Percentiles rank a stretch among this genome's conserved stretches.
Evolutionary conservation across 148 eudicot species (phyloP).

Genomic region (Rhododendron henanense): DNA sequence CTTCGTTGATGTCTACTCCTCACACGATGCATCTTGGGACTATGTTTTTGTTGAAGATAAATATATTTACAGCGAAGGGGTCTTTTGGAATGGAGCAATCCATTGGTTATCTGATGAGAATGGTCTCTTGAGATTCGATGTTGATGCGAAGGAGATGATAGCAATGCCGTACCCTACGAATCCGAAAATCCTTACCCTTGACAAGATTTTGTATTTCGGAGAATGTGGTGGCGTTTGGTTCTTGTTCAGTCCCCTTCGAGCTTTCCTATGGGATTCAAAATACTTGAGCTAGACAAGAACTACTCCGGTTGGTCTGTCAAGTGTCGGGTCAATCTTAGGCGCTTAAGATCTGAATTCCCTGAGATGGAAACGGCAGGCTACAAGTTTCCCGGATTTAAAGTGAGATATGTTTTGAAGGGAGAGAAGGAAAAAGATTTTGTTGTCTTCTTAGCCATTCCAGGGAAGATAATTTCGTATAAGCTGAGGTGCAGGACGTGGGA

Average conservation of each 20-base stretch:
- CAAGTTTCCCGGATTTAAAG: background rate
- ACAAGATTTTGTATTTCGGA: background rate
- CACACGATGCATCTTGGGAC: background rate
- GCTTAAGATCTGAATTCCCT: background rate
- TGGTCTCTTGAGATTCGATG: background rate
- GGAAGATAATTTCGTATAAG: background rate
- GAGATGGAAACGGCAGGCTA: background rate
- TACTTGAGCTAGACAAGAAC: background rate
- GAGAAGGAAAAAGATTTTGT: no score
- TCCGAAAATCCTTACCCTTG: background rate
- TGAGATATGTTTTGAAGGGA: no score
- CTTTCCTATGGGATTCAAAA: background rate
- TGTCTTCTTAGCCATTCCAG: background rate
- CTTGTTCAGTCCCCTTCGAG: background rate
- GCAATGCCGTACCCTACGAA: background rate
- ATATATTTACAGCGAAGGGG: background rate
- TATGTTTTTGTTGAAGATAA: background rate
- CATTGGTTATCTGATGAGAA: background rate
- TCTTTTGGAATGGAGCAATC: background rate
- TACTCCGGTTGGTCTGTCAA: background rate
- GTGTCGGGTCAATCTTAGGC: background rate
- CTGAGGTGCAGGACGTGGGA: background rate
- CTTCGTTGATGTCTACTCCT: background rate
- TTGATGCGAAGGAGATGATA: background rate
- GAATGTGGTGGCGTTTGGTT: background rate